phyloP scores from a whole-genome alignment of 2,329 filamentous ascomycete genomes.

The Amphichorda felina region DNA sequence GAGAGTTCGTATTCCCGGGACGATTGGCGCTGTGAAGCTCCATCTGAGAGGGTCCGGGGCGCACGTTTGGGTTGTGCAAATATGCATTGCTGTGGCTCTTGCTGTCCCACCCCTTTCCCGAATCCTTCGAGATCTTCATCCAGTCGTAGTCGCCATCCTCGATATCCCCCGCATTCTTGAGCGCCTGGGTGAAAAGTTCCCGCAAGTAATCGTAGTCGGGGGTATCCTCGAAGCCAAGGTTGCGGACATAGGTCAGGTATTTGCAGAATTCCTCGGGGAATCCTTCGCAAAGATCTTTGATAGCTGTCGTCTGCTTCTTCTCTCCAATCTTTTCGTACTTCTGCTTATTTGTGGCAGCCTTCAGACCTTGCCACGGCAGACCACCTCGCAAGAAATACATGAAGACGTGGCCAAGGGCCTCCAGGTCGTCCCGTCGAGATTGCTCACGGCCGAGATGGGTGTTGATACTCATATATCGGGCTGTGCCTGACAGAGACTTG shows the following conservation, averaged over 20 bases:
- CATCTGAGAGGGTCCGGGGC: constrained; percentile 73
- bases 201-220: constrained; percentile 97
- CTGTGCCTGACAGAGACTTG: constrained; percentile 92
- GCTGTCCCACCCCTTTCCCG: constrained; percentile 79
- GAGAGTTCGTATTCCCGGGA: constrained; percentile 53
- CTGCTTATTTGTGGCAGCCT: constrained; percentile 75
- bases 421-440: constrained; percentile 88
- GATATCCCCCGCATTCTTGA: constrained; percentile 88
- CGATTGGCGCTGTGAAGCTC: constrained; percentile 69
- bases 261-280: constrained; percentile 98
- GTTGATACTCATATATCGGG: constrained; percentile 99
- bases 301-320: constrained; percentile 96
- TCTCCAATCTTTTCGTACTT: constrained; percentile 99
- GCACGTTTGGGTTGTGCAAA: constrained; percentile 65
- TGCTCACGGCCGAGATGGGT: constrained; percentile 95
- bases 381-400: constrained; percentile 65
- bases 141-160: constrained; percentile 99
- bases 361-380: constrained; percentile 61
- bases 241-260: constrained; percentile 93
- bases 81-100: constrained; percentile 53
- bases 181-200: constrained; percentile 88
- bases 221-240: constrained; percentile 95
- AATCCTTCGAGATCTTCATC: constrained; percentile 86
- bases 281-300: constrained; percentile 93
- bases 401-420: constrained; percentile 69